Percentiles rank a stretch among this genome's conserved stretches.
Evolutionary conservation across 2,329 filamentous ascomycete species (phyloP).

Genomic region (Monilinia laxa): DNA sequence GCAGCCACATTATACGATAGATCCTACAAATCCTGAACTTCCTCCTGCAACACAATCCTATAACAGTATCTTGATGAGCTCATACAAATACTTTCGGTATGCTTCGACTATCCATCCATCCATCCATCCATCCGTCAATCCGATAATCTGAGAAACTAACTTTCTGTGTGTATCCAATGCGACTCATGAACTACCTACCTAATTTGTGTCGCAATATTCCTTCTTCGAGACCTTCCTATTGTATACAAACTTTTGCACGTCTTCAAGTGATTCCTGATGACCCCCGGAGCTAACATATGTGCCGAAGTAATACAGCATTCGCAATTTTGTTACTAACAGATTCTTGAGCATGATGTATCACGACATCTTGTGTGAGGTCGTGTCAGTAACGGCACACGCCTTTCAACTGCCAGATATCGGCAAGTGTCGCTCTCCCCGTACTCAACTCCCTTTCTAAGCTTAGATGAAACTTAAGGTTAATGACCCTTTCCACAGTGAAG

Average conservation of each 20-base stretch:
- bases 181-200: neutral
- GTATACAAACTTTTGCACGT: neutral
- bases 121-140: neutral
- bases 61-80: neutral
- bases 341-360: neutral
- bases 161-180: neutral
- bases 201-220: too few relatives aligned
- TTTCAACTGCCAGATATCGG: slow-evolving; percentile 2
- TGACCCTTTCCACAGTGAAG: neutral
- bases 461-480: neutral
- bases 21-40: neutral
- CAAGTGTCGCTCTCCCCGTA: neutral
- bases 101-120: too few relatives aligned
- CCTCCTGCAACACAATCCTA: neutral
- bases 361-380: neutral
- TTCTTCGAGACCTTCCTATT: neutral
- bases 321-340: too few relatives aligned
- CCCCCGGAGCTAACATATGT: too few relatives aligned
- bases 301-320: neutral
- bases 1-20: neutral
- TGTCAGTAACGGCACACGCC: neutral
- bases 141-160: neutral
- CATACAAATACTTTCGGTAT: neutral
- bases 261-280: neutral
- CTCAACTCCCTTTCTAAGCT: slow-evolving; percentile 5